A percentile compares a stretch with the other conserved stretches of the same genome.
Evolutionary conservation across 2,329 filamentous ascomycete species (phyloP).

Genomic region (Fusarium verrucosum): DNA sequence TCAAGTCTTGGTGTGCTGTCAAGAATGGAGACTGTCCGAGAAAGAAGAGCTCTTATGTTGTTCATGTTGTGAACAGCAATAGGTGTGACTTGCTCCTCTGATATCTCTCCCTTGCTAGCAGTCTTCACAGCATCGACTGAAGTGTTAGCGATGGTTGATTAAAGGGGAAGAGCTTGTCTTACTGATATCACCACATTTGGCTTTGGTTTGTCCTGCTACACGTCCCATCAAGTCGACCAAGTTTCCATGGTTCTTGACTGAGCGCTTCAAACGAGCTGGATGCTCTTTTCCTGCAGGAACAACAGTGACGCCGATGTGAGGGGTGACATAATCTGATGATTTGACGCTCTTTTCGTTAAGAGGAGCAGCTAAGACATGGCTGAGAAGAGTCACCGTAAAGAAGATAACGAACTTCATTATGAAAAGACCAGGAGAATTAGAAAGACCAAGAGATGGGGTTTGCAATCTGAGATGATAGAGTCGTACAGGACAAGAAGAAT

Average conservation of each 20-base stretch:
- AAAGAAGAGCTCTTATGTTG: conserved; percentile 3
- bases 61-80: not conserved
- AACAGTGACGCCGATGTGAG: not conserved
- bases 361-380: not conserved
- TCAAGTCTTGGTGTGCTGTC: not conserved
- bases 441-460: too few relatives aligned
- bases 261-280: not conserved
- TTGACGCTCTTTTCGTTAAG: not conserved
- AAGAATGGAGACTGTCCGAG: not conserved
- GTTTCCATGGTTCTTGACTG: not conserved
- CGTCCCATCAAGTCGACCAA: not conserved
- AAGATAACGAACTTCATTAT: conserved; percentile 23
- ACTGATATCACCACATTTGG: not conserved
- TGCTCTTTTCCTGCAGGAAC: accelerated
- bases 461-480: too few relatives aligned
- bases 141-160: not conserved
- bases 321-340: accelerated
- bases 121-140: not conserved
- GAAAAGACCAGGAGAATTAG: too few relatives aligned
- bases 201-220: not conserved
- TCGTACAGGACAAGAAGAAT: too few relatives aligned
- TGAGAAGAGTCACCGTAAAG: not conserved
- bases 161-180: accelerated
- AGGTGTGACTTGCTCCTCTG: not conserved
- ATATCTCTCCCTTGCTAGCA: not conserved